Conservation (phyloP, 306 rosid species). For the Citrullus colocynthis region DNA sequence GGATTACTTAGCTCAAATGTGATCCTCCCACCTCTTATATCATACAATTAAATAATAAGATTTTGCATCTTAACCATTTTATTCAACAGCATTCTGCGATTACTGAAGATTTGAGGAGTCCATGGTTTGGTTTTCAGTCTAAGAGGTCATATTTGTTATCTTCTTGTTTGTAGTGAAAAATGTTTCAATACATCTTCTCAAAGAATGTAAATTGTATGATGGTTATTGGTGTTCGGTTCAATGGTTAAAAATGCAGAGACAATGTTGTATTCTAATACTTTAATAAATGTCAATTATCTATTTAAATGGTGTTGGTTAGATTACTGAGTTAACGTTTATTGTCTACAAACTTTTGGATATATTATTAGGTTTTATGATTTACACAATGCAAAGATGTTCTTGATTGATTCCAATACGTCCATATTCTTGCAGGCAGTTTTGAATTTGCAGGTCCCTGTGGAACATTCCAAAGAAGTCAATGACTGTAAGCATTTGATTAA, state of each 20-base stretch:
- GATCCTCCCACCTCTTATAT: no score
- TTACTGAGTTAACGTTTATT: neutral
- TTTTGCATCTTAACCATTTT: no score
- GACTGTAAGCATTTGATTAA: constrained; percentile 91
- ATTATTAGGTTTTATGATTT: neutral
- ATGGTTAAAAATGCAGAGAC: neutral
- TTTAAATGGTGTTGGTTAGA: neutral
- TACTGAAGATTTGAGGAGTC: neutral
- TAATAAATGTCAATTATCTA: neutral
- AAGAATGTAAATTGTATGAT: neutral
- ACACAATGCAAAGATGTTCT: neutral
- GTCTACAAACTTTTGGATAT: neutral
- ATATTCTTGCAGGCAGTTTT: constrained; percentile 83
- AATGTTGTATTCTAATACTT: neutral
- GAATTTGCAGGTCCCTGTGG: constrained; percentile 79
- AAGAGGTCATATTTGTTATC: neutral
- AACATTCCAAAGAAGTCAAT: constrained; percentile 87
- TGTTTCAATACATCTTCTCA: neutral
- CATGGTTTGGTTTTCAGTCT: neutral
- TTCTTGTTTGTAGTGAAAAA: neutral
- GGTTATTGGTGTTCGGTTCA: neutral
- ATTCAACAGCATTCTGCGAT: neutral
- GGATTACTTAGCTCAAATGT: no score
- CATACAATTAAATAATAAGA: no score
- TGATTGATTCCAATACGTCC: neutral